Base-by-base conservation (phyloP, 2,329 filamentous ascomycete species). In the Botrytis elliptica region DNA sequence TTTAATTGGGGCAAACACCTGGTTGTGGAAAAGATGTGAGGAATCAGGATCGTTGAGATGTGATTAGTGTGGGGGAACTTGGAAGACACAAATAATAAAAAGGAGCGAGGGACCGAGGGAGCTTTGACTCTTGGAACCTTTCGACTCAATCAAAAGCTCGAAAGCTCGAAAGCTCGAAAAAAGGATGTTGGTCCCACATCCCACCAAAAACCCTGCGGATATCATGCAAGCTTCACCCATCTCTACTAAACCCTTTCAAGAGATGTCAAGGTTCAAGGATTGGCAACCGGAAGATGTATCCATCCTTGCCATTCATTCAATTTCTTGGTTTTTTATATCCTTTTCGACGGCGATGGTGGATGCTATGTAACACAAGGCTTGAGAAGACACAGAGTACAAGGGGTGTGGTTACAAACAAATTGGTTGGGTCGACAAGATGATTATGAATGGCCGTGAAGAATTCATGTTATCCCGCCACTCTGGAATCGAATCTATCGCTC, bases 201-300 rank as follows among this genome's bases (percentile, higher is more conserved):
- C 10, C n/a, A 65, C 42, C 29, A 33, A 44, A 29, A 65, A 46
- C 64, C 64, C 64, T 67, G 64, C 64, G 52, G 64, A 67, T 29
- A 29, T 29, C 29, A 29, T 67, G 44, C 64, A 67, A 52, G 44
- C 64, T 67, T 36, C 44, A 65, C 42, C 42, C 63, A 65, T 20
- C 33, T 20, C 29, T 22, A 25, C 63, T 36, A 65, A 22, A 1
- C 63, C 63, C 36, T 33, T 65, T 65, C 42, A 14, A 65, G 18
- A 20, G 22, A 25, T 2, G 1, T 20, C 63, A 14, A 46, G n/a
- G 63, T 12, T 65, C 40, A 65, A 65, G 63, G 63, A 36, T 65
- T 36, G 18, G 25, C 29, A 36, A 14, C 63, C 42, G 42, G 63
- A 65, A 65, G 40, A 65, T 65, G 62, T 3, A 20, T 36, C 44